phyloP scores from a whole-genome alignment of 768 basidiomycete species.

The Phaeotremella fagi region DNA sequence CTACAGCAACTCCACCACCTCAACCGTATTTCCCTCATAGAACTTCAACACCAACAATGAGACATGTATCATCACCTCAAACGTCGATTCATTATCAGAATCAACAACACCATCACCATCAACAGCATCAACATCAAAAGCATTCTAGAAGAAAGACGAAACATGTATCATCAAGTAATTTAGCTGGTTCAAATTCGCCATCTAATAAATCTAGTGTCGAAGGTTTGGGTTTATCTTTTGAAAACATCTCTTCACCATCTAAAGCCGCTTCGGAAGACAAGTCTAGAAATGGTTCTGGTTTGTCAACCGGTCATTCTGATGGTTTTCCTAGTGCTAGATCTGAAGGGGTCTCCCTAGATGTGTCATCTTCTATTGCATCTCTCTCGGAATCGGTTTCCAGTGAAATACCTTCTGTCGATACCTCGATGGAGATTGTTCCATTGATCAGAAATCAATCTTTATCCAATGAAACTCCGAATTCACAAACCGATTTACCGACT shows the following conservation, averaged over 20 bases:
- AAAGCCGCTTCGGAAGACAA: not conserved
- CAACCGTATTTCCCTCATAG: constrained; percentile 38
- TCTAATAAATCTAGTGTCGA: not conserved
- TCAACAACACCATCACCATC: not conserved
- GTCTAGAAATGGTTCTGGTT: not conserved
- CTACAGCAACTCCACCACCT: constrained; percentile 35
- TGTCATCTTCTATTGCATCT: not conserved
- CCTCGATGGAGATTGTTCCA: not conserved
- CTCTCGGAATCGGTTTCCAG: not conserved
- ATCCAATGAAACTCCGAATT: not conserved
- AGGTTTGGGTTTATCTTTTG: constrained; percentile 7
- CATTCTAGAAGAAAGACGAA: constrained; percentile 10
- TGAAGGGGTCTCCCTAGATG: not conserved
- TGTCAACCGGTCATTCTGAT: not conserved
- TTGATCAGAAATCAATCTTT: not conserved
- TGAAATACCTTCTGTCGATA: not conserved
- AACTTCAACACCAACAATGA: constrained; percentile 32
- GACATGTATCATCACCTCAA: constrained; percentile 22
- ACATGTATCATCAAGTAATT: constrained; percentile 2
- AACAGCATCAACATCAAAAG: too few species aligned
- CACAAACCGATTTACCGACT: not conserved
- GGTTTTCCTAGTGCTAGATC: not conserved
- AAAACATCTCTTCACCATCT: not conserved
- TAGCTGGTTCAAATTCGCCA: not conserved
- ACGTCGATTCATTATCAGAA: constrained; percentile 15